A percentile compares a stretch with the other conserved stretches of the same genome.
Evolutionary conservation across 352 stramenopile species (phyloP).

Genomic region (Pilasporangium apinafurcum): DNA sequence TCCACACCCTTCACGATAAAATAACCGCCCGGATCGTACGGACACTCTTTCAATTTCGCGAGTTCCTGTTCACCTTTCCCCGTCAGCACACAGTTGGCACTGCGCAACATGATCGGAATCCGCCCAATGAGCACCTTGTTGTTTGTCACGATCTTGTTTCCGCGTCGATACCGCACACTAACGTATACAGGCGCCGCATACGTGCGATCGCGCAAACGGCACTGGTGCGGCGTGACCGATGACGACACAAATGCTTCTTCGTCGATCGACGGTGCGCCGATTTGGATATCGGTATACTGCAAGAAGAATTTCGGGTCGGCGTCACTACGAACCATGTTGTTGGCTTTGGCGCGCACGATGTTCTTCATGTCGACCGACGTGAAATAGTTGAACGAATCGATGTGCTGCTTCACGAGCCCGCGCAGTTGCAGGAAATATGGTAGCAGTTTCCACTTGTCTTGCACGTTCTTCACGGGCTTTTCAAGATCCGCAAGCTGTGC

Average conservation of each 20-base stretch:
- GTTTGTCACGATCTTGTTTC: conserved; percentile 98
- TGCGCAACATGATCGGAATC: conserved; percentile 99
- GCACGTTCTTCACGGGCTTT: conserved; percentile 66
- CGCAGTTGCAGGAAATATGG: conserved; percentile 96
- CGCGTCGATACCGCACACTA: conserved; percentile 97
- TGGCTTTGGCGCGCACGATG: conserved; percentile 94
- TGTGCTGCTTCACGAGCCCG: conserved; percentile 96
- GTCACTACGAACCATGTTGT: conserved; percentile 88
- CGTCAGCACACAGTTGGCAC: conserved; percentile 93
- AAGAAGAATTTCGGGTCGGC: conserved; percentile 99
- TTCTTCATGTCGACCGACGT: conserved; percentile 98
- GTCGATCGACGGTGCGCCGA: conserved; percentile 95
- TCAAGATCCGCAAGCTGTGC: conserved; percentile 51
- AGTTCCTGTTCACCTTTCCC: conserved; percentile 93
- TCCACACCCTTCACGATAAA: conserved; percentile 99
- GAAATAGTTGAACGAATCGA: conserved; percentile 99
- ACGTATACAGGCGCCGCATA: conserved; percentile 99
- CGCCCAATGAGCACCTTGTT: conserved; percentile 94
- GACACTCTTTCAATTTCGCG: conserved; percentile 97
- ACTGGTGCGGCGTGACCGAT: conserved; percentile 96
- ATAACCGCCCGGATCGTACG: conserved; percentile 99
- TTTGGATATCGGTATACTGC: conserved; percentile 97
- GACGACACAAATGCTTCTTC: conserved; percentile 94
- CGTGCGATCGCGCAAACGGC: conserved; percentile 96
- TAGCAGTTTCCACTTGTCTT: conserved; percentile 98